A percentile compares a stretch with the other conserved stretches of the same genome.
Conservation (phyloP, 768 basidiomycete genomes). For the Lepiota venenata region DNA sequence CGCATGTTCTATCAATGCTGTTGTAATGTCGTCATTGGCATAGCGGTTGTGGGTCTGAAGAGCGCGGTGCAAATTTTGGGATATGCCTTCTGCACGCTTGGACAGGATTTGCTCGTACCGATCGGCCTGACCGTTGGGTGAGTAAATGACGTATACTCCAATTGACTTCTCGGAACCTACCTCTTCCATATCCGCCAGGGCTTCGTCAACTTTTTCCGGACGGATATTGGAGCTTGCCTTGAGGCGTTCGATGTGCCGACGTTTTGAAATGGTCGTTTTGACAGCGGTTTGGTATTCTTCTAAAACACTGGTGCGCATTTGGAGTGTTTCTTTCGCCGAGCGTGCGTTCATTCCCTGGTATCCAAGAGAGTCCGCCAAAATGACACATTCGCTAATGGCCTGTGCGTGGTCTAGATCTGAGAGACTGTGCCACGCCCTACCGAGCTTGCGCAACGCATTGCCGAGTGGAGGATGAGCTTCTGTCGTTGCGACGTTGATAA, state of each 20-base stretch:
- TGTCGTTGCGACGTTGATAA: slow-evolving; percentile 84
- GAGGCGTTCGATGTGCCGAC: slow-evolving; percentile 85
- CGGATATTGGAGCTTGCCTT: slow-evolving; percentile 85
- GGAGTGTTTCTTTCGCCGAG: slow-evolving; percentile 91
- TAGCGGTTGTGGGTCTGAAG: slow-evolving; percentile 81
- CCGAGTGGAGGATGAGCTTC: slow-evolving; percentile 85
- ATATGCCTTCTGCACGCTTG: slow-evolving; percentile 88
- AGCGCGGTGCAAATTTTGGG: slow-evolving; percentile 87
- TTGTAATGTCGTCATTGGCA: slow-evolving; percentile 88
- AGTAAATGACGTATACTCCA: slow-evolving; percentile 12
- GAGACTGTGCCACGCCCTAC: slow-evolving; percentile 82
- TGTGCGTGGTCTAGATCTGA: slow-evolving; percentile 90
- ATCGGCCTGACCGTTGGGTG: slow-evolving; percentile 57
- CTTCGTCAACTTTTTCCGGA: slow-evolving; percentile 85
- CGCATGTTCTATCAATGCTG: slow-evolving; percentile 89
- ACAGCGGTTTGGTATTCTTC: slow-evolving; percentile 95
- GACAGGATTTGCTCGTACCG: slow-evolving; percentile 86
- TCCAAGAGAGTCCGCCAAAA: slow-evolving; percentile 92
- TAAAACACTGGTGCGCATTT: slow-evolving; percentile 84
- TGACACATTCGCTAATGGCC: slow-evolving; percentile 91
- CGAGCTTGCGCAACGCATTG: slow-evolving; percentile 81
- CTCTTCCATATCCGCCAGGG: slow-evolving; percentile 91
- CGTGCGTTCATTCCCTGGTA: slow-evolving; percentile 98
- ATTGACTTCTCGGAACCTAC: slow-evolving; percentile 32
- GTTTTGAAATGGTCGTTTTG: slow-evolving; percentile 90